Percentiles rank a stretch among this genome's conserved stretches.
Conservation (phyloP, 139 green algal species). For the Chlorella sorokiniana region DNA sequence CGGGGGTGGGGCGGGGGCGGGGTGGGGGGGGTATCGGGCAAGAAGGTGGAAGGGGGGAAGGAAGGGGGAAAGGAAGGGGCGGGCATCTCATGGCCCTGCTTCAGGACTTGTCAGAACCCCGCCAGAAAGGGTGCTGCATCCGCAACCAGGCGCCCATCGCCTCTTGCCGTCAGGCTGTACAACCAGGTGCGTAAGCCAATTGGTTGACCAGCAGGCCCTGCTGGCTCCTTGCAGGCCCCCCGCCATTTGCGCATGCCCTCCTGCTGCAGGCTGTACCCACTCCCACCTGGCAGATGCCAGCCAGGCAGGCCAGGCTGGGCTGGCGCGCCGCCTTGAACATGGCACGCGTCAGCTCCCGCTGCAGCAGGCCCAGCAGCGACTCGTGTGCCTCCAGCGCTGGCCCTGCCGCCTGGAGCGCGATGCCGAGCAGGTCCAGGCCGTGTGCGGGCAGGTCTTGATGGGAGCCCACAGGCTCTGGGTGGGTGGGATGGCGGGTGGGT, state of each 20-base stretch:
- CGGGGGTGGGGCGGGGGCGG: too few relatives aligned
- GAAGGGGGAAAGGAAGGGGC: too few relatives aligned
- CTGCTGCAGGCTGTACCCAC: neutral
- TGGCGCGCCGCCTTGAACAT: constrained; percentile 56
- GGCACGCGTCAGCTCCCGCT: constrained; percentile 67
- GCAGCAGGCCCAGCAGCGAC: constrained; percentile 65
- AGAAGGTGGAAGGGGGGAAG: neutral
- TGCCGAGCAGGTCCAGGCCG: constrained; percentile 77
- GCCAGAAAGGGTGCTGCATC: neutral
- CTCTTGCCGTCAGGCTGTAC: too few relatives aligned
- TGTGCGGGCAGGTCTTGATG: constrained; percentile 67
- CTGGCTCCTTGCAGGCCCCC: too few relatives aligned
- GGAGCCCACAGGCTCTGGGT: constrained; percentile 6
- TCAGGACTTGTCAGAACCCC: too few relatives aligned
- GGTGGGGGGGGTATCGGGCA: neutral
- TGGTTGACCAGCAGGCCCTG: too few relatives aligned
- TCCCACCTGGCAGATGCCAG: constrained; percentile 54
- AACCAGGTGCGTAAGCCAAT: too few relatives aligned
- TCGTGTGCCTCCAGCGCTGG: constrained; percentile 52
- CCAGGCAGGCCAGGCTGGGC: constrained; percentile 51
- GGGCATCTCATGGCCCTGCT: too few relatives aligned
- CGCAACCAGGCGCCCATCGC: neutral
- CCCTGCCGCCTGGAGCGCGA: constrained; percentile 56
- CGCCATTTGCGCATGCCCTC: too few relatives aligned
- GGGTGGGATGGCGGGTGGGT: neutral